Evolutionary conservation across 495 filamentous ascomycete genomes (phyloP).

Genomic region (Evansstolkia leycettana): DNA sequence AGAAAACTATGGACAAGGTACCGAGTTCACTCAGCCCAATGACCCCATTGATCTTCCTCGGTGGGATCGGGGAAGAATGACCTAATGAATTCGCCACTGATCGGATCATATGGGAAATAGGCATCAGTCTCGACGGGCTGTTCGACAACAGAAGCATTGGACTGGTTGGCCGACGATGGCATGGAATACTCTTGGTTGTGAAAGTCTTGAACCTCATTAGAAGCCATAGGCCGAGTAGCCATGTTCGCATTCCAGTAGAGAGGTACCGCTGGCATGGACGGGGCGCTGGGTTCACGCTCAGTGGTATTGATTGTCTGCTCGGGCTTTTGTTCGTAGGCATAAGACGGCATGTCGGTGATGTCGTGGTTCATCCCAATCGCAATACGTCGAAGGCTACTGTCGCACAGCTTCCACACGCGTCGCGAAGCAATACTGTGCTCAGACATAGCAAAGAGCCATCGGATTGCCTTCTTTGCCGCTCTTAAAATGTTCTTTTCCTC

Average conservation of each 20-base stretch:
- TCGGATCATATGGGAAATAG: conserved; percentile 36
- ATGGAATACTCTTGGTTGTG: not conserved
- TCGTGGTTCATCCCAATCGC: conserved; percentile 30
- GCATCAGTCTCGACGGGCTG: conserved; percentile 7
- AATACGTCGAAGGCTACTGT: conserved; percentile 27
- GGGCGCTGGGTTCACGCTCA: conserved; percentile 1
- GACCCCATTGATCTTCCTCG: conserved; percentile 14
- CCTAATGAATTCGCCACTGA: conserved; percentile 32
- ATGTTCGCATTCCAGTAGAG: conserved; percentile 2
- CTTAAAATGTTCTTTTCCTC: conserved; percentile 34
- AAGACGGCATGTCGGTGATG: conserved; percentile 23
- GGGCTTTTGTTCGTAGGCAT: conserved; percentile 12
- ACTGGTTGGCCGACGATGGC: not conserved
- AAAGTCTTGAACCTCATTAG: not conserved
- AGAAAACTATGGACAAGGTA: too few relatives aligned
- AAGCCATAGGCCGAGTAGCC: not conserved
- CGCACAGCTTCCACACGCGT: conserved; percentile 47
- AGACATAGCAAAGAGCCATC: conserved; percentile 44
- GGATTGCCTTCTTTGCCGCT: conserved; percentile 39
- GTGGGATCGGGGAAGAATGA: conserved; percentile 28
- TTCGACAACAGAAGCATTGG: not conserved
- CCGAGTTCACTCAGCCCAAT: conserved; percentile 1
- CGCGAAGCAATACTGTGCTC: conserved; percentile 39
- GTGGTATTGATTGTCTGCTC: conserved; percentile 4
- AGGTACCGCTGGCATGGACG: conserved; percentile 4